These are phyloP conservation scores for Phaffia rhodozyma DNA, from an alignment of 1,284 basidiomycete genomes.

Conservation along the genomic window DNA sequence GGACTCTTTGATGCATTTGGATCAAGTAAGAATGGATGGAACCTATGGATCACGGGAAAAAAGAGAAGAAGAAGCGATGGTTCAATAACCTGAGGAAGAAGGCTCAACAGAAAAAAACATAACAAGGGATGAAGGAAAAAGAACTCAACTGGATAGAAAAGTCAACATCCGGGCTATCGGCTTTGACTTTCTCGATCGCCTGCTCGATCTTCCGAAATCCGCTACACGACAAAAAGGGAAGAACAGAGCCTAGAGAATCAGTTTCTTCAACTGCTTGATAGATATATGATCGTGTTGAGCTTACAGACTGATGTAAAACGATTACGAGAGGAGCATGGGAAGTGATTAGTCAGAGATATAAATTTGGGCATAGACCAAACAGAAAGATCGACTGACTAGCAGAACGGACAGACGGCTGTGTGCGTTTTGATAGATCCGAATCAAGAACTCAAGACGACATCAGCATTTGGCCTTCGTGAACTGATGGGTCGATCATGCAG, in stretches of 20 bases:
- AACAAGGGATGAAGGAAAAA: background rate
- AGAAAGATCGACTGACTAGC: background rate
- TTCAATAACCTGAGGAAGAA: background rate
- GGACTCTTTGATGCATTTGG: slow-evolving; percentile 26
- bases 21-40: slow-evolving; percentile 35
- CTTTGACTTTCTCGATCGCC: slow-evolving; percentile 7
- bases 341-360: background rate
- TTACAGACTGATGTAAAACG: background rate
- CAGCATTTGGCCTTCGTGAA: background rate
- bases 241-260: background rate
- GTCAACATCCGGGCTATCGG: background rate
- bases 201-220: slow-evolving; percentile 23
- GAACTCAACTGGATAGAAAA: slow-evolving; percentile 22
- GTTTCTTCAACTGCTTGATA: background rate
- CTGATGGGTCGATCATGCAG: background rate
- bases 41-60: slow-evolving; percentile 25
- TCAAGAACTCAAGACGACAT: background rate
- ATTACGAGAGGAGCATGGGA: background rate
- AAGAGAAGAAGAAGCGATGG: background rate
- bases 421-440: too few species aligned
- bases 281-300: background rate
- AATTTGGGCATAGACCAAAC: background rate
- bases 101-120: background rate
- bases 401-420: slow-evolving; percentile 14
- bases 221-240: background rate